Evolutionary conservation across 1,284 basidiomycete species (phyloP), one percentile per base, ranked within the genome.

Genomic region (Fomitopsis schrenkii): DNA sequence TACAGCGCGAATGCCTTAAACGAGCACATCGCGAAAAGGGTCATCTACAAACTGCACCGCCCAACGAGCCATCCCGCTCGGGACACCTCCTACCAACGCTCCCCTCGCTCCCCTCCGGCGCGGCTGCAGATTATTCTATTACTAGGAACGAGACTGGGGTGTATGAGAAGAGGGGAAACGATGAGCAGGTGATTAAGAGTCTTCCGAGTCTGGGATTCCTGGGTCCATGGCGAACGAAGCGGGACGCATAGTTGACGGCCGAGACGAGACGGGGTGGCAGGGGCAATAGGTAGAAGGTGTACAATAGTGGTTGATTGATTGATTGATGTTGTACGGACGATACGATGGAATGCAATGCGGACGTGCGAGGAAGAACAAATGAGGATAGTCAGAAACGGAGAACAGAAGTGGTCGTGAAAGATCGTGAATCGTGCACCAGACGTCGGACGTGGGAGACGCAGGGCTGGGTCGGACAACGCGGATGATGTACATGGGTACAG

Each of bases 101-200:
- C 48, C 58, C 58, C 58, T 10, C 33, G 19, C 58, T 38, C 52
- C 52, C 38, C 40, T 33, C 52, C 58, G 44, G 40, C 53, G 52
- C 52, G 52, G 30, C 44, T 59, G 58, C 58, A 59, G 52, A 59
- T 59, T 59, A 59, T 36, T 58, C 40, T 54, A 44, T 35, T 59
- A 59, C 38, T 54, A 55, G 33, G 40, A 50, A 59, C 28, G 28
- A 40, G 40, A 14, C 19, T 33, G 35, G 22, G 44, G n/a, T 48
- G 36, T 19, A 55, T 19, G 38, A 45, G 17, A 7, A 40, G 15
- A 26, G 26, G 48, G 12, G 33, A 28, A 35, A 12, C 54, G 53
- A 22, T 26, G 28, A 33, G 30, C 30, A 1, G 30, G 8, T 30
- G 52, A 54, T 54, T 54, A 54, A 54, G 30, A 53, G 52, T 38